Base-by-base conservation (phyloP, 1,284 basidiomycete species). In the Grifola frondosa region DNA sequence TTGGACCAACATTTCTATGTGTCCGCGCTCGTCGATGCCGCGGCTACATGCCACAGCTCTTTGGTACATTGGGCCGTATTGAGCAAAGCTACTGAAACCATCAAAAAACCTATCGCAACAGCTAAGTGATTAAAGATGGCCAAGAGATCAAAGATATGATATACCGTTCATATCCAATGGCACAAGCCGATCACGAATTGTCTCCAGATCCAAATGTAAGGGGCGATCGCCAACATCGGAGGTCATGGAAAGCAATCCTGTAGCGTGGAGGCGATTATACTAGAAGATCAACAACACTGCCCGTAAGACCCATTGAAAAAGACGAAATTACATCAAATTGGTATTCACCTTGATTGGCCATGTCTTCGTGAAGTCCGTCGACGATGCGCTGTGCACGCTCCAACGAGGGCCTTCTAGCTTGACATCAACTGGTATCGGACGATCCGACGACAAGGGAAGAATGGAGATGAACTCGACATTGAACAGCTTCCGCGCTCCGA, bases 231-330 rank as follows among this genome's bases (percentile, higher is more conserved):
- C 40, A 8, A 42, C 37, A 19, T 49, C 46, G 0, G 37, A 17
- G 16, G 62, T 57, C n/a, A 49, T 55, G 5, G 64, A 62, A 16
- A 68, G 34, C 42, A 59, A 61, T 6, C 66, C 66, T 17, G 61
- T 59, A 1, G 64, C 64, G 48, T 68, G 65, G 1, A 66, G 12
- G 10, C 59, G 60, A 41, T 56, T 49, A 39, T 52, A 54, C 47
- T 49, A 33, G 3, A 30, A 29, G 10, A 25, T n/a, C 19, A 19
- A 15, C 10, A 17, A 23, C 25, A 39, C 32, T 21, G 33, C 9
- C 13, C 19, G 26, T 33, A 26, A 20, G 7, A 11, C 13, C 15
- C 15, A 9, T 9, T 12, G 22, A 11, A 23, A 5, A 25, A 32
- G 35, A 2, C 30, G 30, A 41, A 37, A 35, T 33, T 37, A 16